Percentiles rank a stretch among this genome's conserved stretches.
These are phyloP conservation scores for Pseudocohnilembus persalinus DNA, from an alignment of 169 alveolate species.

Conservation along the genomic window DNA sequence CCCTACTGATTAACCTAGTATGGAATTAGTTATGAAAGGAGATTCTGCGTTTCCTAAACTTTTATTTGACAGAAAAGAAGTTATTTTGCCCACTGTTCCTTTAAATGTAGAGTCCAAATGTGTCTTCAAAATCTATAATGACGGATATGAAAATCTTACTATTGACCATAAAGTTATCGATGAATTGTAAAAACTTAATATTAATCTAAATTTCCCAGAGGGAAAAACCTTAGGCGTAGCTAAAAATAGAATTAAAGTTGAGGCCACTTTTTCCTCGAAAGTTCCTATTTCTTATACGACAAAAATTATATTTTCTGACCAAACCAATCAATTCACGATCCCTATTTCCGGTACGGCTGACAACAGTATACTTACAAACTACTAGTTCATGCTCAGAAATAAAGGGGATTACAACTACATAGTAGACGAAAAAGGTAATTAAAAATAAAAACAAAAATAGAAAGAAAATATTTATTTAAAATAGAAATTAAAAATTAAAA, in stretches of 20 bases:
- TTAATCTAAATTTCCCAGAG: slow-evolving; percentile 78
- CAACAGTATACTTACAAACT: slow-evolving; percentile 84
- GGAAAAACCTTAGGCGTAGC: slow-evolving; percentile 79
- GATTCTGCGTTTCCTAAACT: slow-evolving; percentile 90
- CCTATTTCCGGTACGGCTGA: slow-evolving; percentile 90
- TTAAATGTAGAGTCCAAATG: slow-evolving; percentile 78
- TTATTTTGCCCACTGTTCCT: slow-evolving; percentile 88
- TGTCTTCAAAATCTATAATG: slow-evolving; percentile 84
- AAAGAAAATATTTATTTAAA: too few species aligned
- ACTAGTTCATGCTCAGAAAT: slow-evolving; percentile 74
- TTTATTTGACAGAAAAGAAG: slow-evolving; percentile 88
- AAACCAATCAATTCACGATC: slow-evolving; percentile 83
- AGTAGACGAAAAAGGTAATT: neutral
- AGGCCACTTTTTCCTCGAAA: slow-evolving; percentile 68
- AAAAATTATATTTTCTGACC: slow-evolving; percentile 88
- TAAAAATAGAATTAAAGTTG: slow-evolving; percentile 80
- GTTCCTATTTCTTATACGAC: slow-evolving; percentile 89
- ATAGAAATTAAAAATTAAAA: too few species aligned
- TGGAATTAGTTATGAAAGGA: slow-evolving; percentile 83
- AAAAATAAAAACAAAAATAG: too few species aligned
- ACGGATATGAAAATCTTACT: slow-evolving; percentile 90
- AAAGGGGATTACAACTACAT: slow-evolving; percentile 17
- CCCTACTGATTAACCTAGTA: slow-evolving; percentile 77
- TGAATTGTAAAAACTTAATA: slow-evolving; percentile 77
- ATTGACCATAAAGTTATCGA: slow-evolving; percentile 71